Conservation (phyloP, 768 basidiomycete species). For the Leccinum broughii region DNA sequence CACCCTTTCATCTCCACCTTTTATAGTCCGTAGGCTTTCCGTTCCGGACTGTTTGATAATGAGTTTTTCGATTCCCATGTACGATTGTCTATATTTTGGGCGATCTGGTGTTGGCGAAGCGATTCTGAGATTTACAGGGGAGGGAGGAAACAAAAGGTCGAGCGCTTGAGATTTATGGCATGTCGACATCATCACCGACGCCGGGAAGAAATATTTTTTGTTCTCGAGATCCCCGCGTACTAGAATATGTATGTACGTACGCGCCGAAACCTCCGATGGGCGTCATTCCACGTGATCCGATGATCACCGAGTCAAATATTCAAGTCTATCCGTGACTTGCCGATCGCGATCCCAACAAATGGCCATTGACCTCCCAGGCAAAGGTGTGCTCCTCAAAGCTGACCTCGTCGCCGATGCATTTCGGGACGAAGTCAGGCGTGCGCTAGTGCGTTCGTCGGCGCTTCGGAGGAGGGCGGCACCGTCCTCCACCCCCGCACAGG, state of each 20-base stretch:
- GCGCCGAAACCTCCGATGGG: not conserved
- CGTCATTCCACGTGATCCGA: slow-evolving; percentile 13
- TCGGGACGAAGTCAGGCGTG: slow-evolving; percentile 56
- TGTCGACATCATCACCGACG: not conserved
- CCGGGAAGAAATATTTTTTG: not conserved
- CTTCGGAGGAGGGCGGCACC: not conserved
- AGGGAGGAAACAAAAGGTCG: too few relatives aligned
- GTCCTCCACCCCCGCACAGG: not conserved
- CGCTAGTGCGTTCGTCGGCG: not conserved
- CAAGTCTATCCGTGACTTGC: slow-evolving; percentile 1
- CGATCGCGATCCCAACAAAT: slow-evolving; percentile 12
- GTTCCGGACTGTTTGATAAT: not conserved
- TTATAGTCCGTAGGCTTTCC: not conserved
- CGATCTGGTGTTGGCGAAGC: not conserved
- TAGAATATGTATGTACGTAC: not conserved
- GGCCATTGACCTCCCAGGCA: slow-evolving; percentile 42
- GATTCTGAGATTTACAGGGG: not conserved
- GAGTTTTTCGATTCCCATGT: not conserved
- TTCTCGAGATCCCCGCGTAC: not conserved
- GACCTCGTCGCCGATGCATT: slow-evolving; percentile 74
- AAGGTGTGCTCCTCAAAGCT: slow-evolving; percentile 78
- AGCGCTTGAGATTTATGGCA: not conserved
- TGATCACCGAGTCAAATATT: not conserved
- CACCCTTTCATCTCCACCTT: not conserved
- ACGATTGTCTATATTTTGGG: not conserved